Evolutionary conservation across 768 basidiomycete genomes (phyloP), one percentile per base, ranked within the genome.

Genomic region (Russula dissimulans): DNA sequence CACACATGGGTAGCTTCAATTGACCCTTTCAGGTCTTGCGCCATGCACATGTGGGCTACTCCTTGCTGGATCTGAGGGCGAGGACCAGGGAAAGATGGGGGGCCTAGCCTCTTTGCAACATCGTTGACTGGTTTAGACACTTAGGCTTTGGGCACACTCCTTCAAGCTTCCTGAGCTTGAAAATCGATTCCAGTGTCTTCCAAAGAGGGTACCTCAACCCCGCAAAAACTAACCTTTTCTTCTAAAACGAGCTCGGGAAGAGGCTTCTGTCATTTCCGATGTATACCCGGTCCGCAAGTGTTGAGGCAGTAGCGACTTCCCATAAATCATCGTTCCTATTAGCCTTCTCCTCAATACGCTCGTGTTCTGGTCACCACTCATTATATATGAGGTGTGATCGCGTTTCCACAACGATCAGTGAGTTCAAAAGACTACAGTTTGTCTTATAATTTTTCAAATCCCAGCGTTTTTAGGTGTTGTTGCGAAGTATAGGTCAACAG

Each of bases 171-270:
- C 47, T 36, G 4, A 31, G 44, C 22, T 8, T 42, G 26, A 22
- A 36, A 22, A 61, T 57, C 50, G 55, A 47, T 57, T 17, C 18
- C 43, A 50, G 44, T 32, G 17, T n/a, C 39, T 53, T 36, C 60
- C 50, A 26, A 53, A 52, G 5, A 10, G n/a, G 42, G 55, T 44
- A 34, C 49, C n/a, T 14, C 26, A 32, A 31, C 34, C 42, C 17
- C 31, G 34, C 36, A 2, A 26, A 26, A 44, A 36, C 52, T 46
- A 36, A 17, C n/a, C 12, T 15, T 46, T 45, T 39, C 39, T 31
- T 17, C 60, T 51, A 26, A 26, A 26, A 39, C 15, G 26, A 32
- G 34, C 43, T 49, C 45, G 34, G 46, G 43, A 56, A 18, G 10
- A 34, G 5, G 17, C 36, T 47, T 54, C 47, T 59, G 18, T 14